Conservation (phyloP, 2,329 filamentous ascomycete species). For the Apiospora phragmitis region DNA sequence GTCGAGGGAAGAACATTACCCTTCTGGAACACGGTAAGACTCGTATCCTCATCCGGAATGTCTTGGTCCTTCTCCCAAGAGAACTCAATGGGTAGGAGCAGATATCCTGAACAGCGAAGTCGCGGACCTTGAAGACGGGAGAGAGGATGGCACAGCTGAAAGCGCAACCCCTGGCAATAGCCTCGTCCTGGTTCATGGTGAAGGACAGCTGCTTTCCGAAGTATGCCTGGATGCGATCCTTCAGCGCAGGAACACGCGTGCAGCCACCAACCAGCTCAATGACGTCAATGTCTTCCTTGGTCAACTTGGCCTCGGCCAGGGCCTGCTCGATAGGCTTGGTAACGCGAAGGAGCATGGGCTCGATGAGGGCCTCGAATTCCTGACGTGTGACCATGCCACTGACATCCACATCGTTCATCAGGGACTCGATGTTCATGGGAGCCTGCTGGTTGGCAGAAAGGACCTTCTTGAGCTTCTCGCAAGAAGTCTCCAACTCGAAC, state of each 20-base stretch:
- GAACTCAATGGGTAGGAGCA: constrained; percentile 99
- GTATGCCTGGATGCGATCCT: constrained; percentile 85
- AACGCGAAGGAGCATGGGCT: constrained; percentile 76
- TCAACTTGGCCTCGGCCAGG: constrained; percentile 89
- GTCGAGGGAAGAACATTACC: constrained; percentile 97
- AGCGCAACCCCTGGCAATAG: constrained; percentile 89
- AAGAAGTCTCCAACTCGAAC: constrained; percentile 82
- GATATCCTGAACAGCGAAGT: constrained; percentile 97
- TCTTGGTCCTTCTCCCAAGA: constrained; percentile 98
- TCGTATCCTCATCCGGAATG: constrained; percentile 97
- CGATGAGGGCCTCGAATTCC: constrained; percentile 88
- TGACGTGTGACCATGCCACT: constrained; percentile 86
- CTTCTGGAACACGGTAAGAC: constrained; percentile 94
- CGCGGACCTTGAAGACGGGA: constrained; percentile 95
- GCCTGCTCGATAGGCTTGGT: constrained; percentile 82
- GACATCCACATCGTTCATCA: constrained; percentile 98
- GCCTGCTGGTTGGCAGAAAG: constrained; percentile 92
- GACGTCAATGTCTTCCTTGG: constrained; percentile 86
- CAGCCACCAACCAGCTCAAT: constrained; percentile 94
- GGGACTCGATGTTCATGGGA: constrained; percentile 92
- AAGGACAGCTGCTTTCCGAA: constrained; percentile 92
- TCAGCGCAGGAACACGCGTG: constrained; percentile 90
- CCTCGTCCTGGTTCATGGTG: constrained; percentile 98
- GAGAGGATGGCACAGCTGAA: constrained; percentile 98
- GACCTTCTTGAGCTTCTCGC: constrained; percentile 98